Conservation (phyloP, 495 filamentous ascomycete genomes). For the Neurospora sp. region DNA sequence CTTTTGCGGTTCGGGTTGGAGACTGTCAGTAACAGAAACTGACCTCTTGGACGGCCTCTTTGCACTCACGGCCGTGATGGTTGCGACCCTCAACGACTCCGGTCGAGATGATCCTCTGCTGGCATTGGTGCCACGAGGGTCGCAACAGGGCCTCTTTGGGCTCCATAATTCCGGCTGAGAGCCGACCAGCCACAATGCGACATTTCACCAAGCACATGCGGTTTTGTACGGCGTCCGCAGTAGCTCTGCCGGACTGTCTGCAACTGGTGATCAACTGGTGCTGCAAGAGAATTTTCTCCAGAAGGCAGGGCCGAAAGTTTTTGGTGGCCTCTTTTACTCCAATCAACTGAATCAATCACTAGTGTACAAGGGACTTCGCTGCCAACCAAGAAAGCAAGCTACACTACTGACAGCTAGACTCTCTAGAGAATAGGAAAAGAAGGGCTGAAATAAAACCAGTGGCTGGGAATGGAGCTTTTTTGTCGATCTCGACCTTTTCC, state of each 20-base stretch:
- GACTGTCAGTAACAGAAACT: background rate
- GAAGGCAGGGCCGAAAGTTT: background rate
- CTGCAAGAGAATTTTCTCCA: background rate
- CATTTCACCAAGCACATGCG: background rate
- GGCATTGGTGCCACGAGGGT: background rate
- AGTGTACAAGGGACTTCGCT: background rate
- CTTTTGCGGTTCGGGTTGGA: background rate
- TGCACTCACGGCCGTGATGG: background rate
- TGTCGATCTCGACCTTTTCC: background rate
- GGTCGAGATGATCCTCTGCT: background rate
- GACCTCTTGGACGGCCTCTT: background rate
- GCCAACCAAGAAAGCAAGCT: background rate
- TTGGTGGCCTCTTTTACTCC: background rate
- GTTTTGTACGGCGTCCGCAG: background rate
- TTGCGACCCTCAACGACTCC: background rate
- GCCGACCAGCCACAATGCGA: background rate
- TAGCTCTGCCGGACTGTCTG: background rate
- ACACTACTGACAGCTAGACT: background rate
- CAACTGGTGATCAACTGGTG: background rate
- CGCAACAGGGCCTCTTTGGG: background rate
- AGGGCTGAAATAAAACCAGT: background rate
- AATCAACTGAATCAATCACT: background rate
- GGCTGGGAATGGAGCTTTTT: background rate
- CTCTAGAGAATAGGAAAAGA: background rate
- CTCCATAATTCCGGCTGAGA: background rate